These are phyloP conservation scores for Colletotrichum sp. DNA, from an alignment of 2,329 filamentous ascomycete species.

Conservation along the genomic window DNA sequence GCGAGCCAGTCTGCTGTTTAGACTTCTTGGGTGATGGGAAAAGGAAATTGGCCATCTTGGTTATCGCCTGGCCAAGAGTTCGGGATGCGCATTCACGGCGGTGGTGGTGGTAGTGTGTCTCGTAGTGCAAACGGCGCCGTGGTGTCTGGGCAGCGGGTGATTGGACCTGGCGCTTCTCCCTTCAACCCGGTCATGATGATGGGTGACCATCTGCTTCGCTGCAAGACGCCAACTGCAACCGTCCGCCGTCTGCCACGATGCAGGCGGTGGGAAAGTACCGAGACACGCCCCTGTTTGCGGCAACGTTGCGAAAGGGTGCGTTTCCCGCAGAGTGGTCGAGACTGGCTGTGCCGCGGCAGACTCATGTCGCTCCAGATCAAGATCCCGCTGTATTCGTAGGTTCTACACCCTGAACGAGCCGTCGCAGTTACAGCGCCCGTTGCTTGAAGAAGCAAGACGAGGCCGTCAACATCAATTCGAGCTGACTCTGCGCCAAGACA, in stretches of 20 bases:
- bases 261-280: neutral
- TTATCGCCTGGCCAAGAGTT: neutral
- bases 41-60: neutral
- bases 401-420: neutral
- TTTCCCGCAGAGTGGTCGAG: neutral
- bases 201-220: neutral
- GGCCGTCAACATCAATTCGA: neutral
- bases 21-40: neutral
- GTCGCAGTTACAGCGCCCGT: neutral
- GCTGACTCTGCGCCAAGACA: neutral
- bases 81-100: neutral
- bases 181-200: neutral
- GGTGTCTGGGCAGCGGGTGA: neutral
- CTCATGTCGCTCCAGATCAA: neutral
- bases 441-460: neutral
- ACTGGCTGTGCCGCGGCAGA: neutral
- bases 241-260: neutral
- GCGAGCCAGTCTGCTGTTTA: neutral
- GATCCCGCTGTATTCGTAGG: neutral
- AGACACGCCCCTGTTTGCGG: neutral
- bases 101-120: neutral
- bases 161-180: neutral
- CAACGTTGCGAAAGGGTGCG: neutral
- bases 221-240: neutral
- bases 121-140: neutral